Base-by-base conservation (phyloP, 768 basidiomycete species). In the Suillus occidentalis region DNA sequence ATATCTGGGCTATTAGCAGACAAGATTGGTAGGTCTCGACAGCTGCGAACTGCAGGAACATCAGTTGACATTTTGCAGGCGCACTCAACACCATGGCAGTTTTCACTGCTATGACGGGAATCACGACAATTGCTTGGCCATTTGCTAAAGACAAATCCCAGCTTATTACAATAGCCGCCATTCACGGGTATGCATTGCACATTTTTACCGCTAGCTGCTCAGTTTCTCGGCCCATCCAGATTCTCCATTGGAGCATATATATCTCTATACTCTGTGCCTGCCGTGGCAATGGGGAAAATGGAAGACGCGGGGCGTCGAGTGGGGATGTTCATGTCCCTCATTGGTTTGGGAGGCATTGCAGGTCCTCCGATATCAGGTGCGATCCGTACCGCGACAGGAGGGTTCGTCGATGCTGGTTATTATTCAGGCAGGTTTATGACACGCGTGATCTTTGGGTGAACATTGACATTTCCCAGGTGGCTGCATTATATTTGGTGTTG, bases 321-420 rank as follows among this genome's bases (percentile, higher is more conserved):
- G 0, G 90, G 91, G 8, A 86, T 90, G 81, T 85, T 84, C 65
- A 78, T 88, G 73, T 88, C 83, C 36, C 79, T 89, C 56, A 65
- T 85, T 25, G 82, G 89, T 0, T 47, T 91, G 12, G 89, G 89
- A 8, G 87, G 87, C 0, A 77, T 92, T 4, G 82, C 80, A 0
- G 91, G 91, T 0, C 88, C 89, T 2, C 91, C 91, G 0, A 88
- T 91, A 65, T 89, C 89, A 6, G 91, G 91, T 1, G 87, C 87
- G 0, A 89, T 92, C 67, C 81, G 82, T 62, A 72, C 72, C 0
- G 78, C 82, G 1, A 84, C 87, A 2, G 83, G 82, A 2, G 81
- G 81, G 0, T 93, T 73, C 45, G 31, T 57, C 37, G 67, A 1
- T 7, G 71, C 76, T 0, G 75, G 78, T 12, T 76, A 68, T 64